A percentile compares a stretch with the other conserved stretches of the same genome.
Evolutionary conservation across 805 yeast genomes (phyloP).

Genomic region (Candida lessepsii): DNA sequence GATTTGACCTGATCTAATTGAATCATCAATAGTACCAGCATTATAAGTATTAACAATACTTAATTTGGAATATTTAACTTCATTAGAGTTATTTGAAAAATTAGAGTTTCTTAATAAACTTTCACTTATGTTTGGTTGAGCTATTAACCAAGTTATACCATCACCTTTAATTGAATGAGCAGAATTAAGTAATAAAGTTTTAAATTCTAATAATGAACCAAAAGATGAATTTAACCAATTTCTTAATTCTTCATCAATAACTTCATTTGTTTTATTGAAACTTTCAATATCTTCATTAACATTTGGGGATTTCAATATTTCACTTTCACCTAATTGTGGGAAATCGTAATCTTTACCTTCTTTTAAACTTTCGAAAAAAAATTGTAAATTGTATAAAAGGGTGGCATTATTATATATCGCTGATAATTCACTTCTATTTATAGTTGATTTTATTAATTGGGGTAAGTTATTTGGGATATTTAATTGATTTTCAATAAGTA

Average conservation of each 20-base stretch:
- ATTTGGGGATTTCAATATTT: conserved; percentile 47
- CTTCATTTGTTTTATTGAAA: conserved; percentile 26
- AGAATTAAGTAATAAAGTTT: conserved; percentile 65
- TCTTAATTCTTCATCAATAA: conserved; percentile 36
- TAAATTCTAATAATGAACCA: conserved; percentile 76
- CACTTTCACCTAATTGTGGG: conserved; percentile 24
- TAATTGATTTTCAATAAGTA: conserved; percentile 28
- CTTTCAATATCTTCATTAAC: conserved; percentile 21
- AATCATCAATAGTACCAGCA: conserved; percentile 77
- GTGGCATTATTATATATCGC: conserved; percentile 47
- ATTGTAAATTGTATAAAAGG: conserved; percentile 48
- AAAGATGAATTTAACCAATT: conserved; percentile 59
- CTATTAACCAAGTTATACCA: conserved; percentile 89
- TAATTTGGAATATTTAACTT: conserved; percentile 41
- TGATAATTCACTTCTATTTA: conserved; percentile 45
- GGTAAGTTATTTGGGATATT: conserved; percentile 23
- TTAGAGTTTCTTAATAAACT: conserved; percentile 20
- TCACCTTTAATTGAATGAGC: conserved; percentile 78
- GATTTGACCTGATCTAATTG: conserved; percentile 53
- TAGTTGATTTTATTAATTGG: conserved; percentile 40
- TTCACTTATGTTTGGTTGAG: conserved; percentile 43
- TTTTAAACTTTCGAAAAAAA: conserved; percentile 46
- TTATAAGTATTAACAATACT: conserved; percentile 82
- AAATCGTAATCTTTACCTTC: conserved; percentile 10
- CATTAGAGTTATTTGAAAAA: conserved; percentile 9